Evolutionary conservation across 78 protist genomes (phyloP), one percentile per base, ranked within the genome.

Genomic region (Isochrysis galbana): DNA sequence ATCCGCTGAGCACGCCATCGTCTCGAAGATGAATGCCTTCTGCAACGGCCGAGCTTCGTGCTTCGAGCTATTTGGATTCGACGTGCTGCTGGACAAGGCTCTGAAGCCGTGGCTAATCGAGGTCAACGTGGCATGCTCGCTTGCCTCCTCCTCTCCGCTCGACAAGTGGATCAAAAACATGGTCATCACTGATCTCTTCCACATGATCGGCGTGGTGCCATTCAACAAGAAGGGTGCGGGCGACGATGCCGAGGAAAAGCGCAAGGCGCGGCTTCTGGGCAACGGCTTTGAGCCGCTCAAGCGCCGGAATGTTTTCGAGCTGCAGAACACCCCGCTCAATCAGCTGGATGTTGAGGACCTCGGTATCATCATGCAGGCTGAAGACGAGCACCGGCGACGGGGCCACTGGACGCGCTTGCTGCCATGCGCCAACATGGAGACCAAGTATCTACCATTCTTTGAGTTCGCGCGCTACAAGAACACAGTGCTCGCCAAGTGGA

Each of bases 61-160:
- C 80, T 92, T 38, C 17, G 93, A 92, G 55, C 78, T 89, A 45
- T 90, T 92, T n/a, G 94, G 94, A 21, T 87, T 87, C 36, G 94
- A 92, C 44, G 19, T 89, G 23, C 32, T 92, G 44, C 36, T 92
- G 5, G 94, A 92, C 67, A 92, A 36, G 32, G 0, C 0, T 21
- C 87, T 94, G 45, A 91, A 84, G 44, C 96, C 96, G 17, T 95
- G 96, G 96, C 92, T 97, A 32, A 74, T 97, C 32, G 98, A 97
- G 80, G 96, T 96, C 69, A 96, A 96, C 90, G 91, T 95, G 25
- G 44, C 93, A 10, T 96, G 97, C 47, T 87, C 95, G 41, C 91
- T 96, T 70, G 54, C 92, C 25, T 90, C 92, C 11, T 91, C 72
- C 32, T 55, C 95, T 0, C 90, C 94, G 42, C 78, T 94, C 5